Conservation (phyloP, 2,329 filamentous ascomycete genomes). For the Coniochaeta prunicola region DNA sequence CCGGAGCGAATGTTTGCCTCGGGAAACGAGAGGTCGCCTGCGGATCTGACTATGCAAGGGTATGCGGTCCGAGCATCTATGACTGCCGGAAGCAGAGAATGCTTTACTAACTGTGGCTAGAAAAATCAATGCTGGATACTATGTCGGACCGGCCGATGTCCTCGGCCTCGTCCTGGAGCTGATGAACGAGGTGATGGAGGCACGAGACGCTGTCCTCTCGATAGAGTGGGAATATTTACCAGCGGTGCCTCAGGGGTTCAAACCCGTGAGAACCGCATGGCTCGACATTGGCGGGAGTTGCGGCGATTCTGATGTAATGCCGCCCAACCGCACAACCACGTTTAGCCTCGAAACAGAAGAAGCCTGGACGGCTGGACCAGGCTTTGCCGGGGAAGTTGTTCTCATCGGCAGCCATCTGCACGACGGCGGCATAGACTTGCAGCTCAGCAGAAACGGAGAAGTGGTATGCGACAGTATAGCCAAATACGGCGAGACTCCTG, state of each 20-base stretch:
- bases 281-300: slow-evolving; percentile 17
- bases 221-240: slow-evolving; percentile 15
- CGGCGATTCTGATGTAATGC: slow-evolving; percentile 8
- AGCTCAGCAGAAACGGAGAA: slow-evolving; percentile 7
- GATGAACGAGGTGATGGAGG: slow-evolving; percentile 11
- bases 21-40: slow-evolving; percentile 15
- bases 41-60: slow-evolving; percentile 13
- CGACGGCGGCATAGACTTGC: slow-evolving; percentile 10
- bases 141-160: slow-evolving; percentile 7
- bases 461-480: slow-evolving; percentile 9
- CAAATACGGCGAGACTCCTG: slow-evolving; percentile 11
- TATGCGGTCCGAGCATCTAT: slow-evolving; percentile 1
- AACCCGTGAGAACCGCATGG: slow-evolving; percentile 11
- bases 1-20: slow-evolving; percentile 10
- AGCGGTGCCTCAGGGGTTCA: slow-evolving; percentile 7
- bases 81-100: background rate
- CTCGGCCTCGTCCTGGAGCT: slow-evolving; percentile 11
- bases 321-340: background rate
- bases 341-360: slow-evolving; percentile 9
- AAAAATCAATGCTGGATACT: slow-evolving; percentile 14
- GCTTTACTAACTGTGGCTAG: slow-evolving; percentile 1
- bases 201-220: slow-evolving; percentile 10
- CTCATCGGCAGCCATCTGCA: slow-evolving; percentile 7
- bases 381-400: slow-evolving; percentile 7
- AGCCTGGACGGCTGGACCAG: slow-evolving; percentile 7